These are phyloP conservation scores for Trichocladium uniseriatum DNA, from an alignment of 495 filamentous ascomycete genomes.

Conservation along the genomic window DNA sequence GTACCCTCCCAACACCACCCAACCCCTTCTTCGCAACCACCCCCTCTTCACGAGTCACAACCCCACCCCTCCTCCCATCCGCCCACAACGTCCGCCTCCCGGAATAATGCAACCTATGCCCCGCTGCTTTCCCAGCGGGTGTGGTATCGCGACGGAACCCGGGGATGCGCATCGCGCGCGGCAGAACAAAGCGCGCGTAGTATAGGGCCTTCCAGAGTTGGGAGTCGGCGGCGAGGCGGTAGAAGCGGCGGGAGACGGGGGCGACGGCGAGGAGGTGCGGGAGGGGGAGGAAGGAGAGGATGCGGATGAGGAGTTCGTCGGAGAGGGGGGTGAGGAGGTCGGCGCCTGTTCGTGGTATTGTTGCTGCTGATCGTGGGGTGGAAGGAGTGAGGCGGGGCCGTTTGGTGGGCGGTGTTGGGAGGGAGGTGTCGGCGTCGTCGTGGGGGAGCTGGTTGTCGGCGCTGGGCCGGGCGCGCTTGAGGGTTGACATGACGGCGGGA, in stretches of 20 bases:
- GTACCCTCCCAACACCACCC: too few species aligned
- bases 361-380: too few species aligned
- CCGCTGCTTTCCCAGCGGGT: constrained; percentile 1
- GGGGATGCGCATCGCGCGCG: constrained; percentile 68
- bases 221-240: constrained; percentile 65
- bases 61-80: constrained; percentile 44
- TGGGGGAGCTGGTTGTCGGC: not conserved
- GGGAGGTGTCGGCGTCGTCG: not conserved
- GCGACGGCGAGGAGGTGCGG: constrained; percentile 60
- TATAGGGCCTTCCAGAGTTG: constrained; percentile 89
- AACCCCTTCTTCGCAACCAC: too few species aligned
- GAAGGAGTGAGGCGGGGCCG: not conserved
- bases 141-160: constrained; percentile 41
- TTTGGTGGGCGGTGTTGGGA: not conserved
- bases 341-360: not conserved
- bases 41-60: constrained; percentile 30
- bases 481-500: too few species aligned
- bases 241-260: constrained; percentile 70
- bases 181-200: constrained; percentile 81
- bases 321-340: constrained; percentile 55
- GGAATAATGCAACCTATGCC: constrained; percentile 50
- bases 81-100: constrained; percentile 74
- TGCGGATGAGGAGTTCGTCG: constrained; percentile 79
- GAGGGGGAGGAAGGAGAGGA: constrained; percentile 67
- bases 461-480: not conserved